Base-by-base conservation (phyloP, 2,329 filamentous ascomycete genomes). In the Talaromyces funiculosus region DNA sequence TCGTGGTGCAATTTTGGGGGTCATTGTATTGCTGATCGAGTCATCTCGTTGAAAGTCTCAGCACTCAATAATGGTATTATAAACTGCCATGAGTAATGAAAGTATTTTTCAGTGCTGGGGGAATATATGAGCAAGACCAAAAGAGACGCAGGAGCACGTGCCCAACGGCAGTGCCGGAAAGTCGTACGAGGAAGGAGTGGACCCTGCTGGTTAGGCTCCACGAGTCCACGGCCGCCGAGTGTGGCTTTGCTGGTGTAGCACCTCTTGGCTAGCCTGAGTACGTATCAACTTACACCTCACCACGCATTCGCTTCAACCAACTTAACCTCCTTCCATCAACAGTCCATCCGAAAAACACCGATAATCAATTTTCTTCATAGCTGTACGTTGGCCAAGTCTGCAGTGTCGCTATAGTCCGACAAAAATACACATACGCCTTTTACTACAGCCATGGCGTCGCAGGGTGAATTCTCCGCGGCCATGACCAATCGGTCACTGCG, bases 401-500 rank as follows among this genome's bases (percentile, higher is more conserved):
- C 31, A 35, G 24, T 14, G 12, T 53, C 20, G 24, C 24, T 20
- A 22, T 58, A 29, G 33, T 37, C 56, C 33, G 29, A 31, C 12
- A 31, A 49, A 42, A 38, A 14, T n/a, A 42, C 24, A n/a, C 35
- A 18, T 35, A n/a, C 14, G 22, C 20, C 47, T 51, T 20, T 26
- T 24, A 40, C 42, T 20, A 62, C 37, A 59, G 61, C 60, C 63
- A 76, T 76, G 73, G 69, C 73, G 59, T 65, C 67, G 59, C 66
- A 71, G 53, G 70, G 64, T 64, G 69, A 72, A 53, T 70, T 75
- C 64, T 64, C 69, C 63, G 76, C 79, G 62, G 84, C 84, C 49
- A 83, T 85, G 83, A 86, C 88, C 77, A 94, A 93, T 80, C 86
- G 91, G 78, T 92, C 90, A 72, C 85, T 96, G 72, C 88, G 91